Conservation (phyloP, 176 grass and related monocot genomes). For the Oryza nivara region DNA sequence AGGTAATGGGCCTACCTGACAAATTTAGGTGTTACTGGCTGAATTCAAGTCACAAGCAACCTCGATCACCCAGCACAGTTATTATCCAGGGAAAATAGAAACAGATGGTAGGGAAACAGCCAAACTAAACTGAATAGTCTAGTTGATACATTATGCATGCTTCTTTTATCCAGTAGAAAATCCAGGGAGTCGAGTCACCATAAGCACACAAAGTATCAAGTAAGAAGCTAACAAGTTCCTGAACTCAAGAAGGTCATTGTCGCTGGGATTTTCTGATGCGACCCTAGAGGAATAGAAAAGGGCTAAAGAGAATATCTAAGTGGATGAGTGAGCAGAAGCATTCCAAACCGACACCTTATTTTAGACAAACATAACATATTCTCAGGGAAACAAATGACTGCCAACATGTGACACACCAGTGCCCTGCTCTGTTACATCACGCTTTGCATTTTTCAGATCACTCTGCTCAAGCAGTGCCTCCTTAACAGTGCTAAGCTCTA, state of each 20-base stretch:
- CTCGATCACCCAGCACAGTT: background rate
- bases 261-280: background rate
- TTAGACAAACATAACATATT: background rate
- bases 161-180: constrained; percentile 1
- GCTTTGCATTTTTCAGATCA: constrained; percentile 8
- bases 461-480: background rate
- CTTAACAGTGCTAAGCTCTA: background rate
- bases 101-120: constrained; percentile 21
- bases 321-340: background rate
- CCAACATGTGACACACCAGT: background rate
- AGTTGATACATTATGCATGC: background rate
- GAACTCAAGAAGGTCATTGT: background rate
- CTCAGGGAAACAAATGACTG: background rate
- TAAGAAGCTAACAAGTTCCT: background rate
- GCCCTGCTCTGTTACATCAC: background rate
- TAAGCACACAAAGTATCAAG: constrained; percentile 16
- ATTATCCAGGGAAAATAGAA: constrained; percentile 16
- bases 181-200: constrained; percentile 3
- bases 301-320: background rate
- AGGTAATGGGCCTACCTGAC: background rate
- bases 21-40: background rate
- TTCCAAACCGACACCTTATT: background rate
- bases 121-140: background rate
- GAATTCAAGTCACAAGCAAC: background rate
- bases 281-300: background rate